Conservation (phyloP, 2,329 filamentous ascomycete species). For the Colletotrichum melonis region DNA sequence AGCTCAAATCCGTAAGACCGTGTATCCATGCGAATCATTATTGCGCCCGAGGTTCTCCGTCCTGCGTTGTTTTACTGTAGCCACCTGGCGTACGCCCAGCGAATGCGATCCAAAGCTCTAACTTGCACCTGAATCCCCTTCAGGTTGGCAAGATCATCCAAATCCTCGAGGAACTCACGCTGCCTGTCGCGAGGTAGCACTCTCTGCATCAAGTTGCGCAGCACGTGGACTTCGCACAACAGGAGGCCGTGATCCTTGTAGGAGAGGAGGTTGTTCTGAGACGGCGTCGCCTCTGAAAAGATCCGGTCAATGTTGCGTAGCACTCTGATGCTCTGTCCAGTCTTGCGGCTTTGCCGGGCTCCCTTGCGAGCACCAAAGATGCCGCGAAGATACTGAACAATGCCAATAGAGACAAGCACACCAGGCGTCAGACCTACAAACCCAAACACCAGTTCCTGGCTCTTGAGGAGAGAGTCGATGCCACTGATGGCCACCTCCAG, state of each 20-base stretch:
- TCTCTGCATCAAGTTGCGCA: slow-evolving; percentile 75
- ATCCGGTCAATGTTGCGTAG: slow-evolving; percentile 91
- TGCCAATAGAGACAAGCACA: slow-evolving; percentile 84
- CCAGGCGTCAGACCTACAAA: slow-evolving; percentile 95
- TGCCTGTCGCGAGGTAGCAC: slow-evolving; percentile 80
- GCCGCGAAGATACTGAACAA: slow-evolving; percentile 76
- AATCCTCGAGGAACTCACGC: slow-evolving; percentile 88
- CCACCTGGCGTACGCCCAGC: slow-evolving; percentile 92
- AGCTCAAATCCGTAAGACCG: slow-evolving; percentile 29
- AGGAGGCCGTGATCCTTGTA: slow-evolving; percentile 95
- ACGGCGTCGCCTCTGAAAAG: slow-evolving; percentile 74
- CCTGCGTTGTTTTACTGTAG: slow-evolving; percentile 50
- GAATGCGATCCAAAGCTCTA: slow-evolving; percentile 82
- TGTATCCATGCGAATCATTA: slow-evolving; percentile 34
- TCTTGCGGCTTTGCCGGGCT: slow-evolving; percentile 70
- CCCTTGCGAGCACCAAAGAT: slow-evolving; percentile 79
- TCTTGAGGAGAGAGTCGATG: slow-evolving; percentile 93
- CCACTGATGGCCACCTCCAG: slow-evolving; percentile 96
- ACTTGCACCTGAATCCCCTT: slow-evolving; percentile 83
- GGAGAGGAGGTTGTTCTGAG: slow-evolving; percentile 78
- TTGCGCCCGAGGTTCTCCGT: slow-evolving; percentile 4
- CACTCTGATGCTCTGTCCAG: slow-evolving; percentile 79
- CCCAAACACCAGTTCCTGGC: slow-evolving; percentile 97
- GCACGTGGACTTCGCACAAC: slow-evolving; percentile 87
- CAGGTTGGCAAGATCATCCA: slow-evolving; percentile 87